phyloP scores from a whole-genome alignment of 2,329 filamentous ascomycete species.

The Cylindrodendrum hubeiense region DNA sequence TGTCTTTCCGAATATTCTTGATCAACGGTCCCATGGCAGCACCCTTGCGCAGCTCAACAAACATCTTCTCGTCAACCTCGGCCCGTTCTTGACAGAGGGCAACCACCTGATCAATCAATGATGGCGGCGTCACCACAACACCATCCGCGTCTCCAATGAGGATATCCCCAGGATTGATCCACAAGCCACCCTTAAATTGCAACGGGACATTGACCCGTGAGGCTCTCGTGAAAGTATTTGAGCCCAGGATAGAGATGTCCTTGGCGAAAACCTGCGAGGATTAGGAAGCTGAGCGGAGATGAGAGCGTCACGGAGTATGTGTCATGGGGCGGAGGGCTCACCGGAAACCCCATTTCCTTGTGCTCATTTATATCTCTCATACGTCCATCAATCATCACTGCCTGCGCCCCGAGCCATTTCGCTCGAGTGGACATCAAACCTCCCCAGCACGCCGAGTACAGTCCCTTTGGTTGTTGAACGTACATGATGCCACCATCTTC shows the following conservation, averaged over 20 bases:
- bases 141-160: constrained; percentile 46
- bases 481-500: constrained; percentile 42
- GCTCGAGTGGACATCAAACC: constrained; percentile 47
- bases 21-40: constrained; percentile 21
- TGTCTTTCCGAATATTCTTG: constrained; percentile 23
- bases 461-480: constrained; percentile 44
- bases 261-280: constrained; percentile 44
- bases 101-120: constrained; percentile 39
- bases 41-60: constrained; percentile 26
- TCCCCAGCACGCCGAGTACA: constrained; percentile 46
- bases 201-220: constrained; percentile 45
- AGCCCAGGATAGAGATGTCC: constrained; percentile 44
- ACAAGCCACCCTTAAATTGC: constrained; percentile 42
- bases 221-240: constrained; percentile 46
- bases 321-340: background rate
- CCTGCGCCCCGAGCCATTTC: constrained; percentile 42
- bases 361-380: constrained; percentile 47
- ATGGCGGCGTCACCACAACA: constrained; percentile 44
- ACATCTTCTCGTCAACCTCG: constrained; percentile 46
- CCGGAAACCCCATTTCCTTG: constrained; percentile 34
- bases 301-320: background rate
- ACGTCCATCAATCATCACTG: constrained; percentile 44
- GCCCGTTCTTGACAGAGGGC: constrained; percentile 44
- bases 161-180: constrained; percentile 47
- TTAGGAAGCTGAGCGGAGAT: background rate